Evolutionary conservation across 305 asterid genomes (phyloP).

Genomic region (Solanum hybrid): DNA sequence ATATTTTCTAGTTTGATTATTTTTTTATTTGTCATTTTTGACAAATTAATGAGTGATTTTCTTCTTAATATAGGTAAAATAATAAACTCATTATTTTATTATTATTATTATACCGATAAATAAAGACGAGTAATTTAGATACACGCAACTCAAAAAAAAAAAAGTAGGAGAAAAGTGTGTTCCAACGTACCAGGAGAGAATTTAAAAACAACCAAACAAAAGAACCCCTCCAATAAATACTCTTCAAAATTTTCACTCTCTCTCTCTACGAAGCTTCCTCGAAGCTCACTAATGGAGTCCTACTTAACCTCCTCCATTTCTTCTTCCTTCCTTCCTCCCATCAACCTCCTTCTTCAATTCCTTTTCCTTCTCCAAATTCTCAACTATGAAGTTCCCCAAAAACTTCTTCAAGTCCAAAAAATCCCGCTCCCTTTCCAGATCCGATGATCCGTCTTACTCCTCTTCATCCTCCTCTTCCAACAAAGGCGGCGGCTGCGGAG

Average conservation of each 20-base stretch:
- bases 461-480: background rate
- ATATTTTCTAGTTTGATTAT: no score
- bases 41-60: no score
- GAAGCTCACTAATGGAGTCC: conserved; percentile 36
- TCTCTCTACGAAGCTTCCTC: conserved; percentile 47
- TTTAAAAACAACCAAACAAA: background rate
- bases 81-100: no score
- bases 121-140: background rate
- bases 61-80: no score
- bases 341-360: background rate
- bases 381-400: conserved; percentile 4
- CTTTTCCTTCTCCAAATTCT: background rate
- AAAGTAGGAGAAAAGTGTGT: background rate
- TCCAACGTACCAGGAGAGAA: background rate
- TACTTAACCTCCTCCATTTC: conserved; percentile 25
- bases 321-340: conserved; percentile 5
- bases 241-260: conserved; percentile 9
- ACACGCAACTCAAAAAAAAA: background rate
- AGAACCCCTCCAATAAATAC: background rate
- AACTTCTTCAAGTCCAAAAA: conserved; percentile 28
- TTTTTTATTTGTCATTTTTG: no score
- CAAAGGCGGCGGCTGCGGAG: background rate
- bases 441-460: conserved; percentile 31
- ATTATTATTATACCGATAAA: no score
- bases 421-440: conserved; percentile 33